Percentiles rank a stretch among this genome's conserved stretches.
Conservation (phyloP, 768 basidiomycete species). For the Wakefieldia striispora region DNA sequence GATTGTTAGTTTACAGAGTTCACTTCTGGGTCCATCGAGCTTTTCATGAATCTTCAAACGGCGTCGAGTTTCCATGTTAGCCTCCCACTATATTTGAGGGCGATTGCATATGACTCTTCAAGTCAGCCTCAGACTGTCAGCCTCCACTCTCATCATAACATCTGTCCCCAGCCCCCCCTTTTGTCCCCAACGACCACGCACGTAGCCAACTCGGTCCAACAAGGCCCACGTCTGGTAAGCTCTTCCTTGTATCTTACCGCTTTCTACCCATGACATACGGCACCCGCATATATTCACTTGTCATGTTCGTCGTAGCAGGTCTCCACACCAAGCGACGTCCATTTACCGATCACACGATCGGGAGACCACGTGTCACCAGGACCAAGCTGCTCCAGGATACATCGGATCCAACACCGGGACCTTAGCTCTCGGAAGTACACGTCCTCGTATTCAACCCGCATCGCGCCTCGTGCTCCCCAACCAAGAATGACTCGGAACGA, state of each 20-base stretch:
- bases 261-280: conserved; percentile 15
- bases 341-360: neutral
- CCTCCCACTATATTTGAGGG: too few relatives aligned
- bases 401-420: neutral
- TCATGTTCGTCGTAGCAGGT: conserved; percentile 25
- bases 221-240: conserved; percentile 7
- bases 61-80: too few relatives aligned
- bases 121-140: conserved; percentile 8
- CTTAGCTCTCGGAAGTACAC: neutral
- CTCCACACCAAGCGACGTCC: conserved; percentile 24
- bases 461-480: neutral
- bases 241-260: neutral
- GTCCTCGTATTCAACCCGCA: neutral
- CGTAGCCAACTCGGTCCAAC: neutral
- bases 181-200: neutral
- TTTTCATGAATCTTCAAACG: too few relatives aligned
- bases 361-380: neutral
- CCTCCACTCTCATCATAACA: conserved; percentile 2
- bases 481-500: conserved; percentile 7
- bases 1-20: too few relatives aligned
- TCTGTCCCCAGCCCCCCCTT: neutral
- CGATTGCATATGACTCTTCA: too few relatives aligned
- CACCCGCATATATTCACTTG: neutral
- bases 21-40: too few relatives aligned
- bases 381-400: neutral